These are phyloP conservation scores for Lizonia empirigonia DNA, from an alignment of 2,329 filamentous ascomycete genomes.

Conservation along the genomic window DNA sequence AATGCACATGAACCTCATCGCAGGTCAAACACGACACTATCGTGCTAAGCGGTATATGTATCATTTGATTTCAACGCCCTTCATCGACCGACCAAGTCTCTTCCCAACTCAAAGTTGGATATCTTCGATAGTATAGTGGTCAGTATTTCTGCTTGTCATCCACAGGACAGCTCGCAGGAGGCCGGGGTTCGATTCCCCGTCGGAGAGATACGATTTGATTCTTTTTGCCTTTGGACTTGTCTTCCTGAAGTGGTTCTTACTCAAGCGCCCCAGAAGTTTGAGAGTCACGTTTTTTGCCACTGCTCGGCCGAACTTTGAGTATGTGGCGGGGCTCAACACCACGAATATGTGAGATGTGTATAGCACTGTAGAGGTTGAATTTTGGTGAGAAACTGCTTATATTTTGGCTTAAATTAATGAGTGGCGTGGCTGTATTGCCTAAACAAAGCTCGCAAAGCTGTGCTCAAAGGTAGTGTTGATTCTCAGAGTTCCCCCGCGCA, in stretches of 20 bases:
- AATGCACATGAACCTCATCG: background rate
- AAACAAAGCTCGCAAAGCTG: too few relatives aligned
- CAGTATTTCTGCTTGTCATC: conserved; percentile 17
- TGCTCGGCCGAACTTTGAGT: too few relatives aligned
- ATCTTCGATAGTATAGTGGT: conserved; percentile 20
- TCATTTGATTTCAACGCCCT: rapidly evolving
- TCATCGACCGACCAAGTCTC: conserved; percentile 4
- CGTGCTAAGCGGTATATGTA: background rate
- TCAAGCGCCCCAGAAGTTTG: too few relatives aligned
- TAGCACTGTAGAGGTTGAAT: too few relatives aligned
- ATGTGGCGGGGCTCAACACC: too few relatives aligned
- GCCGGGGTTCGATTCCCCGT: conserved; percentile 20
- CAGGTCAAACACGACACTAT: background rate
- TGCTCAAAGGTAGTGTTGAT: too few relatives aligned
- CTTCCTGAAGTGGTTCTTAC: background rate
- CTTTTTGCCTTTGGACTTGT: background rate
- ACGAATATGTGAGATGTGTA: too few relatives aligned
- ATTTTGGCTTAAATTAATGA: too few relatives aligned
- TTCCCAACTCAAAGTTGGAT: conserved; percentile 9
- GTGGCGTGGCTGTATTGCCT: too few relatives aligned
- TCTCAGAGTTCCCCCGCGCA: too few relatives aligned
- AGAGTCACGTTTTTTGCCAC: too few relatives aligned
- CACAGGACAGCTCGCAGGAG: conserved; percentile 14
- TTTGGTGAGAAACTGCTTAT: too few relatives aligned
- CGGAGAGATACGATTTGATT: conserved; percentile 11